Evolutionary conservation across 106 monocot genomes (phyloP), one percentile per base, ranked within the genome.

Genomic region (Dendrobium huoshanense): DNA sequence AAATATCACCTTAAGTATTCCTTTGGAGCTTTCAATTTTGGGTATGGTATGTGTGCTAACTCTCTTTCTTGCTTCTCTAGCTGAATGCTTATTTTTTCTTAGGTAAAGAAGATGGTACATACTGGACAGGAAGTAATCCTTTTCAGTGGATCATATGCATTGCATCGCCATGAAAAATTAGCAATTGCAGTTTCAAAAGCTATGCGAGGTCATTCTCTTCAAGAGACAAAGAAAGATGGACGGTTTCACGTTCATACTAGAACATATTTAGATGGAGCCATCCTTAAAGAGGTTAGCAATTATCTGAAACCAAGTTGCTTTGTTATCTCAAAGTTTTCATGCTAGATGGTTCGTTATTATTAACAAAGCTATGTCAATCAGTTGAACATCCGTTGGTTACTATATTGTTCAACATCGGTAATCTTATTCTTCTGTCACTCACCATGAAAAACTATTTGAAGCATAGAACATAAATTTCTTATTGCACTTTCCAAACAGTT

Each of bases 151-250:
- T 95, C 98, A 18, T 91, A 95, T 91, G 89, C 93, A 84, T 79
- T 99, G 67, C 98, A 99, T 85, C 89, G 65, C 13, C 98, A 98
- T 88, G 98, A 98, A 67, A 95, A 98, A 83, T 87, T 98, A 70
- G 88, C 98, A 59, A 95, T 98, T 91, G 94, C 98, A 73, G 92
- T 98, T 84, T 91, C 86, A 29, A 98, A 94, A 85, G 98, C 98
- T 45, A 89, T 91, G 91, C 85, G 95, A 55, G 84, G 92, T 83
- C 95, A 93, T 81, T 98, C 98, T 85, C 82, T 95, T 81, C 95
- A 98, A 47, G 98, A 98, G 79, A 98, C 98, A 80, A 95, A 93
- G 75, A 89, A 81, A 64, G 98, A 98, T 84, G 98, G 98, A 9
- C 81, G 95, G 18, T 98, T 95, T 87, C 95, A 95, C 87, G 95